A percentile compares a stretch with the other conserved stretches of the same genome.
These are phyloP conservation scores for Neurospora tetrasperma DNA, from an alignment of 495 filamentous ascomycete genomes.

Conservation along the genomic window DNA sequence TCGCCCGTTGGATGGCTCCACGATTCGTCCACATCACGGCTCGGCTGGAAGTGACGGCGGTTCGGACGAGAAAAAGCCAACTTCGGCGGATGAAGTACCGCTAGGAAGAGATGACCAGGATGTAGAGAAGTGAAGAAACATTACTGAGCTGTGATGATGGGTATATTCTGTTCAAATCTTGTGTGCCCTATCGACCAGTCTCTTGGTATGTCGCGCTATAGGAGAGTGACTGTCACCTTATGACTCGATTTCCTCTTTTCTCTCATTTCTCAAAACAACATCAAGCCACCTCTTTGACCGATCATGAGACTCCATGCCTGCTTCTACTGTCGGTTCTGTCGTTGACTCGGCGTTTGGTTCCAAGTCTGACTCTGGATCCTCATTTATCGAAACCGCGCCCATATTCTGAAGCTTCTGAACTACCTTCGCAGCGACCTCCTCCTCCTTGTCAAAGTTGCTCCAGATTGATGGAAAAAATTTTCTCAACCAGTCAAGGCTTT, in stretches of 20 bases:
- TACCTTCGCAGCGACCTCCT: no score
- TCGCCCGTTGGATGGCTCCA: constrained; percentile 4
- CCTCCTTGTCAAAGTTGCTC: no score
- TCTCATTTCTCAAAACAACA: neutral
- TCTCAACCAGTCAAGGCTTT: neutral
- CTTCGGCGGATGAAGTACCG: neutral
- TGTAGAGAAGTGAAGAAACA: neutral
- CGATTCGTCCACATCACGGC: neutral
- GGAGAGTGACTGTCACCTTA: no score
- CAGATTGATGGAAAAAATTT: no score
- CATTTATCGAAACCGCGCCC: neutral
- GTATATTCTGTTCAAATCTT: neutral
- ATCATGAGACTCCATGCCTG: neutral
- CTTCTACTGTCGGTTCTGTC: neutral
- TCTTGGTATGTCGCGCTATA: no score
- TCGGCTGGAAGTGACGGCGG: neutral
- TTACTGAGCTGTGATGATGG: neutral
- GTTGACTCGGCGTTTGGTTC: neutral
- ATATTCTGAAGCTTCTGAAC: neutral
- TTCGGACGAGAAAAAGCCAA: neutral
- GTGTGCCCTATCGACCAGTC: no score
- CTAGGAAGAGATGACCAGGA: neutral
- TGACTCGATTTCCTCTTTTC: neutral
- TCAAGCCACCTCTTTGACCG: neutral
- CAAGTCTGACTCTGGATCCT: neutral